These are phyloP conservation scores for Alnus rubra DNA, from an alignment of 306 rosid species.

Conservation along the genomic window DNA sequence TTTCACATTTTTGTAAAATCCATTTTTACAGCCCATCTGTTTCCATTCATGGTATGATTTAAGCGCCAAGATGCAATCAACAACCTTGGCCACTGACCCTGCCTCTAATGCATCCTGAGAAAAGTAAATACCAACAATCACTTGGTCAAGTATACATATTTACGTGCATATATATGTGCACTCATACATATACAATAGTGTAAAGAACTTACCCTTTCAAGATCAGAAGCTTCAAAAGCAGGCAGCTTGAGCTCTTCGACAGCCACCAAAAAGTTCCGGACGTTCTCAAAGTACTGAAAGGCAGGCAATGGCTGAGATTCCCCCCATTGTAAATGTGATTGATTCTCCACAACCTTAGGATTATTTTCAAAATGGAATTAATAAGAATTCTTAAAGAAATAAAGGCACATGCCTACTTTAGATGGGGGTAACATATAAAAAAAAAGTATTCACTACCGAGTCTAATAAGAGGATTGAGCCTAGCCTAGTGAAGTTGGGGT, in stretches of 20 bases:
- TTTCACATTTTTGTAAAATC: slow-evolving; percentile 47
- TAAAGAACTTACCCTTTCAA: slow-evolving; percentile 65
- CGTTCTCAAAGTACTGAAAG: slow-evolving; percentile 92
- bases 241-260: slow-evolving; percentile 71
- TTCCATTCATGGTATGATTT: slow-evolving; percentile 71
- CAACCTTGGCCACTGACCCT: slow-evolving; percentile 73
- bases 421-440: background rate
- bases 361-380: slow-evolving; percentile 8
- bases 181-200: slow-evolving; percentile 4
- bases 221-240: slow-evolving; percentile 92
- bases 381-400: background rate
- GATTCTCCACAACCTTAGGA: slow-evolving; percentile 82
- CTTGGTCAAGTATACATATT: slow-evolving; percentile 16
- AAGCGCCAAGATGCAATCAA: slow-evolving; percentile 80
- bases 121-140: slow-evolving; percentile 10
- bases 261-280: slow-evolving; percentile 80
- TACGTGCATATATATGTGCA: background rate
- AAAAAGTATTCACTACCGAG: background rate
- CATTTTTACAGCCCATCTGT: slow-evolving; percentile 50
- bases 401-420: background rate
- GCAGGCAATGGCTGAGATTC: slow-evolving; percentile 90
- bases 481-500: background rate
- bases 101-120: slow-evolving; percentile 74
- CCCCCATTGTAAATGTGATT: slow-evolving; percentile 50
- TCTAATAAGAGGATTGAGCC: background rate